phyloP scores from a whole-genome alignment of 2,329 filamentous ascomycete species.

The Xylariomycetidae sp. region DNA sequence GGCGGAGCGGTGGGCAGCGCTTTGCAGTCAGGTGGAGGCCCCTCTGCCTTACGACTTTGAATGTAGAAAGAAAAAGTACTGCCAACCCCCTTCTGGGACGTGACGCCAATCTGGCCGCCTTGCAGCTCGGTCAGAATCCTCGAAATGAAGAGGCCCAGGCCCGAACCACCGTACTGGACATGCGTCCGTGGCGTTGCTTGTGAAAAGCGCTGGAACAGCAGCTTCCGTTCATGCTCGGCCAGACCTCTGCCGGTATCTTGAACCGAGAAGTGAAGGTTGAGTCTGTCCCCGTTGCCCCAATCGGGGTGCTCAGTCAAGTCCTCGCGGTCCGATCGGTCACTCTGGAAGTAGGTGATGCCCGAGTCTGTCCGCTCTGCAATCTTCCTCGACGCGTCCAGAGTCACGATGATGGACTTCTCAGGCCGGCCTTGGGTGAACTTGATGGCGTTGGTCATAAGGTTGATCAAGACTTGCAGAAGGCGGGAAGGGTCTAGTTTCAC shows the following conservation, averaged over 20 bases:
- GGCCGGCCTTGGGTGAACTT: conserved; percentile 59
- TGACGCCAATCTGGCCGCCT: conserved; percentile 70
- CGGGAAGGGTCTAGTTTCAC: conserved; percentile 70
- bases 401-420: conserved; percentile 55
- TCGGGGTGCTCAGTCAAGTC: conserved; percentile 50
- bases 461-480: conserved; percentile 69
- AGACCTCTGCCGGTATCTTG: conserved; percentile 65
- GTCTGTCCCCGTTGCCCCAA: conserved; percentile 65
- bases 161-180: conserved; percentile 66
- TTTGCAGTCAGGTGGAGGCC: conserved; percentile 33
- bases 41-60: conserved; percentile 53
- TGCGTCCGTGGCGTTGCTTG: conserved; percentile 64
- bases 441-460: conserved; percentile 64
- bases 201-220: conserved; percentile 63
- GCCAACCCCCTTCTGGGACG: conserved; percentile 59
- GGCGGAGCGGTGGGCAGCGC: conserved; percentile 23
- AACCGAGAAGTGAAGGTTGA: conserved; percentile 68
- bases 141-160: conserved; percentile 69
- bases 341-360: conserved; percentile 42
- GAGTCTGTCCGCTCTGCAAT: conserved; percentile 34
- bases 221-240: conserved; percentile 57
- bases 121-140: conserved; percentile 70
- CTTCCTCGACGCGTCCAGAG: conserved; percentile 55
- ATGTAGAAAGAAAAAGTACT: conserved; percentile 75
- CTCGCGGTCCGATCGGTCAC: conserved; percentile 33